Evolutionary conservation across 1,284 basidiomycete species (phyloP).

Genomic region (Ustilago xerochloae): DNA sequence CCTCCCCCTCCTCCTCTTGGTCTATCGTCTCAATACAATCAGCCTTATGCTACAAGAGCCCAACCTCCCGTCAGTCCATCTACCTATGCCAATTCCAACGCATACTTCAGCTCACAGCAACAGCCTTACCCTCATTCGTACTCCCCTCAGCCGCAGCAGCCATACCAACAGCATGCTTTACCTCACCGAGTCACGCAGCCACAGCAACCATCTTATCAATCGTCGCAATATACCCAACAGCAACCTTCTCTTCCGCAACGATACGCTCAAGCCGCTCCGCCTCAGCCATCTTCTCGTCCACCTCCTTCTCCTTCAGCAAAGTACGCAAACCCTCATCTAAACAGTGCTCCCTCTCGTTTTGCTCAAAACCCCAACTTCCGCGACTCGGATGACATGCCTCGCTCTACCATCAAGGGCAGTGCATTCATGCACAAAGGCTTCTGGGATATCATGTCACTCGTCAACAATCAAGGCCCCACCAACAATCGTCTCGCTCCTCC

Average conservation of each 20-base stretch:
- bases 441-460: slow-evolving; percentile 62
- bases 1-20: slow-evolving; percentile 28
- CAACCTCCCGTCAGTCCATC: slow-evolving; percentile 33
- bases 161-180: slow-evolving; percentile 26
- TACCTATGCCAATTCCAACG: slow-evolving; percentile 12
- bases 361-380: slow-evolving; percentile 16
- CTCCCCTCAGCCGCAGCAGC: slow-evolving; percentile 1
- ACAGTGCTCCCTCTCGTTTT: slow-evolving; percentile 46
- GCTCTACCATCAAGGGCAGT: slow-evolving; percentile 49
- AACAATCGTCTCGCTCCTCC: slow-evolving; percentile 34
- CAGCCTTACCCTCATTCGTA: slow-evolving; percentile 10
- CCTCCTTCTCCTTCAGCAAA: slow-evolving; percentile 40
- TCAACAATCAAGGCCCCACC: slow-evolving; percentile 45
- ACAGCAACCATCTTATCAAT: slow-evolving; percentile 8
- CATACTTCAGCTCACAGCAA: slow-evolving; percentile 4
- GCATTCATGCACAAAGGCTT: slow-evolving; percentile 66
- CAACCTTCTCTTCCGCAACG: slow-evolving; percentile 24
- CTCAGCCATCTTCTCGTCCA: slow-evolving; percentile 24
- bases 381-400: slow-evolving; percentile 29
- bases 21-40: slow-evolving; percentile 25
- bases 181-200: slow-evolving; percentile 7
- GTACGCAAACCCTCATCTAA: slow-evolving; percentile 42
- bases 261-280: slow-evolving; percentile 6
- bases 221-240: slow-evolving; percentile 30
- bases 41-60: slow-evolving; percentile 14